phyloP scores from a whole-genome alignment of 2,329 filamentous ascomycete genomes.

The Diatrype stigma region DNA sequence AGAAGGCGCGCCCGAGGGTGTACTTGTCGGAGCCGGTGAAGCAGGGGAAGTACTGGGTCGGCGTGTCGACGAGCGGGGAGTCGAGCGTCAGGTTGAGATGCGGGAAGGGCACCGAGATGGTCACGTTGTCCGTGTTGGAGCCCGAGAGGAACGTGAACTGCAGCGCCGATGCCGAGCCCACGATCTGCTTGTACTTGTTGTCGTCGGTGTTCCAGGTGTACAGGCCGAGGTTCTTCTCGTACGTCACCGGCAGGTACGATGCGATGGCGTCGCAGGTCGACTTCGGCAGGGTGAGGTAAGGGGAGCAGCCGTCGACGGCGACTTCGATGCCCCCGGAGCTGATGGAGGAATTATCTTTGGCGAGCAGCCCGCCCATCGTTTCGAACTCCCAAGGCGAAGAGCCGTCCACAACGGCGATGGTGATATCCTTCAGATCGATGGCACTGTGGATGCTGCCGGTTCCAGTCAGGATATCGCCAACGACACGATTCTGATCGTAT shows the following conservation, averaged over 20 bases:
- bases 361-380: conserved; percentile 25
- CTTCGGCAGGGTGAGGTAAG: conserved; percentile 36
- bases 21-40: conserved; percentile 23
- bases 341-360: conserved; percentile 23
- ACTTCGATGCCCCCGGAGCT: conserved; percentile 23
- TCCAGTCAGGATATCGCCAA: conserved; percentile 27
- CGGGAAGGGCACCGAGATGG: conserved; percentile 39
- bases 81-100: conserved; percentile 38
- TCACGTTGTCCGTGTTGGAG: conserved; percentile 28
- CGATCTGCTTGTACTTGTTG: conserved; percentile 30
- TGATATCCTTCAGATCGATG: conserved; percentile 34
- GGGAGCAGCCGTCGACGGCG: conserved; percentile 31
- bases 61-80: conserved; percentile 27
- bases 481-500: conserved; percentile 36
- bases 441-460: conserved; percentile 17
- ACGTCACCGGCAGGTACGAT: conserved; percentile 32
- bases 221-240: conserved; percentile 30
- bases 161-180: conserved; percentile 37
- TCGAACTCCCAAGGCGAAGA: conserved; percentile 34
- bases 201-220: conserved; percentile 37
- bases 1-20: conserved; percentile 39
- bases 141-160: conserved; percentile 34
- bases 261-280: conserved; percentile 38
- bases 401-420: conserved; percentile 36
- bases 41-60: conserved; percentile 41